Evolutionary conservation across 2,329 filamentous ascomycete species (phyloP).

Genomic region (Dactylonectria estremocensis): DNA sequence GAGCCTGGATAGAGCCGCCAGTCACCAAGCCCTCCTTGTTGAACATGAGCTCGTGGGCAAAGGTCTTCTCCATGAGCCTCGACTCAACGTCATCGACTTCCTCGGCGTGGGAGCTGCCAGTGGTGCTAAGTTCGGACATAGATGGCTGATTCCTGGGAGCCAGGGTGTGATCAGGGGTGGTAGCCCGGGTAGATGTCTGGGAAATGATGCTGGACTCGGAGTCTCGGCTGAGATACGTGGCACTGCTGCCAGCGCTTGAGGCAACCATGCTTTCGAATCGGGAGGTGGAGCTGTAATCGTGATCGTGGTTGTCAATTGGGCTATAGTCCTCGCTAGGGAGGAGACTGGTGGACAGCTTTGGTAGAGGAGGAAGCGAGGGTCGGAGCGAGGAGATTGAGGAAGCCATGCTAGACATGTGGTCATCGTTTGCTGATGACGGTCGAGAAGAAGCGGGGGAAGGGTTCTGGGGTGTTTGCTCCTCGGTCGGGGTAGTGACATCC

Average conservation of each 20-base stretch:
- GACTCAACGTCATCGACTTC: slow-evolving; percentile 86
- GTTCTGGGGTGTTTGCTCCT: slow-evolving; percentile 47
- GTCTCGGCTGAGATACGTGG: slow-evolving; percentile 84
- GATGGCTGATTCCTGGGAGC: slow-evolving; percentile 73
- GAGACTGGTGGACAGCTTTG: slow-evolving; percentile 69
- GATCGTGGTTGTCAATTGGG: slow-evolving; percentile 64
- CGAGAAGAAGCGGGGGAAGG: slow-evolving; percentile 58
- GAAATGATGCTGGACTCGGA: slow-evolving; percentile 87
- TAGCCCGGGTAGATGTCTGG: slow-evolving; percentile 87
- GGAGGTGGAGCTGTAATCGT: slow-evolving; percentile 66
- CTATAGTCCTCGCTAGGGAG: slow-evolving; percentile 65
- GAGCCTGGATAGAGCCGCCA: slow-evolving; percentile 88
- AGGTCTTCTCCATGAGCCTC: slow-evolving; percentile 91
- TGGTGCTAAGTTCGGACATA: slow-evolving; percentile 77
- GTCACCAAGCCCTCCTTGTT: slow-evolving; percentile 97
- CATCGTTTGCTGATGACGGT: slow-evolving; percentile 60
- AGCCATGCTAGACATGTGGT: slow-evolving; percentile 58
- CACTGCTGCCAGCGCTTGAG: slow-evolving; percentile 83
- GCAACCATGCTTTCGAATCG: slow-evolving; percentile 80
- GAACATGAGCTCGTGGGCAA: slow-evolving; percentile 89
- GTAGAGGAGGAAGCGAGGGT: slow-evolving; percentile 69
- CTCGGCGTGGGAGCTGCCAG: slow-evolving; percentile 78
- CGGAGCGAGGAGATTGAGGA: slow-evolving; percentile 66
- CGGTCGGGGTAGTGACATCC: slow-evolving; percentile 61
- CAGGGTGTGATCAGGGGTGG: slow-evolving; percentile 80